Base-by-base conservation (phyloP, 2,329 filamentous ascomycete species). In the Parascedosporium putredinis region DNA sequence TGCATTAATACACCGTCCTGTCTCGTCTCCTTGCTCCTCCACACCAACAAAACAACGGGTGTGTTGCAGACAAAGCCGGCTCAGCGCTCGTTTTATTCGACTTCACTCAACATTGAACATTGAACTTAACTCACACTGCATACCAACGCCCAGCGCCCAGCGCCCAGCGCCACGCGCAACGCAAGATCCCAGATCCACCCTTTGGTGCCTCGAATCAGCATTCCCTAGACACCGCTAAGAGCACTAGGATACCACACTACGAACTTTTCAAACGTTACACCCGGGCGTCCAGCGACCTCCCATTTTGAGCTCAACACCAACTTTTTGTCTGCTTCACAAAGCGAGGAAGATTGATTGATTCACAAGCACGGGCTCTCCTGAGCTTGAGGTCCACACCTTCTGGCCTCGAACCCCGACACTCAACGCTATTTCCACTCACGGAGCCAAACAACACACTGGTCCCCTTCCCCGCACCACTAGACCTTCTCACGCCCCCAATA, bases 391-490 rank as follows among this genome's bases (percentile, higher is more conserved):
- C n/a, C n/a, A n/a, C n/a, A n/a, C n/a, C 27, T 12, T 7, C 27
- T 31, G 27, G 27, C 27, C 27, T 31, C 27, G 6, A 12, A 6
- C 6, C 27, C 27, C 6, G 6, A 31, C 27, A 12, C 38, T 42
- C 38, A 42, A 42, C 38, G 7, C 38, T 22, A 42, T 42, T 42
- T 42, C 38, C 38, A 42, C 20, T n/a, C n/a, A n/a, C n/a, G n/a
- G 38, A 42, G 20, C 38, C 38, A 42, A 22, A 42, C 16, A 40
- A 40, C n/a, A 16, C 18, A 47, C 9, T 12, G 5, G 18, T 10
- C 20, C 27, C 29, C 18, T 49, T 42, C 47, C 47, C 47, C 47
- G 47, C 47, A 49, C 36, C 40, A 38, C 47, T 20, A 23, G 46
- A 33, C 3, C 3, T 20, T 48, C 46, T n/a, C 22, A 12, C 46